These are phyloP conservation scores for Colletotrichum euphorbiae DNA, from an alignment of 2,329 filamentous ascomycete species.

Conservation along the genomic window DNA sequence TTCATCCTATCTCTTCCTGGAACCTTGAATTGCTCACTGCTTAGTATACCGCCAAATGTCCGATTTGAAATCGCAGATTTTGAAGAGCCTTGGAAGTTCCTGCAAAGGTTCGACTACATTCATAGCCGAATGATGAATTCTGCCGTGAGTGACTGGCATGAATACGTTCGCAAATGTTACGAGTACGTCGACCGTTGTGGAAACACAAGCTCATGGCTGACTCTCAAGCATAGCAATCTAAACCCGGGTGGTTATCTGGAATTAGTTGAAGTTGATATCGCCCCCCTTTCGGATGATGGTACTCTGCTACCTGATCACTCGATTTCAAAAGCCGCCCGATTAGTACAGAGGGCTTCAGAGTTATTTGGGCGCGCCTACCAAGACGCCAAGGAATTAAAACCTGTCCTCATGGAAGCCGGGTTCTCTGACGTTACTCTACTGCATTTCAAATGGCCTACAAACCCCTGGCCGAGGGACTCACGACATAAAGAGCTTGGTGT, in stretches of 20 bases:
- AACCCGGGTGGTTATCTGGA: slow-evolving; percentile 52
- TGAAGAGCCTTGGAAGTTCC: slow-evolving; percentile 44
- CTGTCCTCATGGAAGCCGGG: slow-evolving; percentile 61
- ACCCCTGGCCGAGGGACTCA: slow-evolving; percentile 62
- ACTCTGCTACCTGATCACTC: slow-evolving; percentile 44
- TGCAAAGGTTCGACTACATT: slow-evolving; percentile 66
- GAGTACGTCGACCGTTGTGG: slow-evolving; percentile 41
- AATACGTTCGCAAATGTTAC: slow-evolving; percentile 60
- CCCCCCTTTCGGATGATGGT: slow-evolving; percentile 55
- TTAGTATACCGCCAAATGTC: slow-evolving; percentile 53
- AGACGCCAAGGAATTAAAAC: slow-evolving; percentile 46
- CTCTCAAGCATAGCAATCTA: background rate
- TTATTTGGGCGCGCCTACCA: slow-evolving; percentile 46
- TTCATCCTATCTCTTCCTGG: background rate
- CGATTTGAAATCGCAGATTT: slow-evolving; percentile 54
- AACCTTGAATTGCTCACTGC: background rate
- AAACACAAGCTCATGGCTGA: background rate
- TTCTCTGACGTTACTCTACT: slow-evolving; percentile 64
- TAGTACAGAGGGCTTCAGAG: slow-evolving; percentile 46
- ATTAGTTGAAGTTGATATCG: slow-evolving; percentile 55
- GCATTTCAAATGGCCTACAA: slow-evolving; percentile 61
- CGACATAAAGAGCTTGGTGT: slow-evolving; percentile 63
- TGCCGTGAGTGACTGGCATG: slow-evolving; percentile 64
- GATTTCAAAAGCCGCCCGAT: slow-evolving; percentile 47
- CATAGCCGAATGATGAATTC: slow-evolving; percentile 67